A percentile compares a stretch with the other conserved stretches of the same genome.
Evolutionary conservation across 768 basidiomycete genomes (phyloP).

Genomic region (Leccinum rimulosum): DNA sequence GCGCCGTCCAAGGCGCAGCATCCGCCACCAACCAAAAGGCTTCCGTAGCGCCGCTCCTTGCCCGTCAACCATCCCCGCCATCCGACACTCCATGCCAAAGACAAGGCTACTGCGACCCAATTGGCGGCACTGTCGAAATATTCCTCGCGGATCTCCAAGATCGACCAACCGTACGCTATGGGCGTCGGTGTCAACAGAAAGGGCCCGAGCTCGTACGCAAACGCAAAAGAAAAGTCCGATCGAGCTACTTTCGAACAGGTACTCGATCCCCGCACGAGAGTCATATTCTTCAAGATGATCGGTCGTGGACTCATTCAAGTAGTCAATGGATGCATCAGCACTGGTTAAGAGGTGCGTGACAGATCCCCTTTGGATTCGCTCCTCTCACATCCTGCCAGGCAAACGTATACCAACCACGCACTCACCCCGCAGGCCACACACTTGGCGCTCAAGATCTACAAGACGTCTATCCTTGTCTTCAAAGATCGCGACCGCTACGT

Average conservation of each 20-base stretch:
- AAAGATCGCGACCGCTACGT: constrained; percentile 98
- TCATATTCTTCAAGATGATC: constrained; percentile 96
- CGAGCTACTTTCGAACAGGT: constrained; percentile 97
- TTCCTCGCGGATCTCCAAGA: constrained; percentile 68
- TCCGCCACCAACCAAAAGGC: constrained; percentile 50
- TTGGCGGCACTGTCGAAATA: constrained; percentile 74
- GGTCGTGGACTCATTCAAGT: constrained; percentile 83
- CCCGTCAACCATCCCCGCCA: constrained; percentile 64
- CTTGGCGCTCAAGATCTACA: constrained; percentile 95
- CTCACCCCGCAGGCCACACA: constrained; percentile 52
- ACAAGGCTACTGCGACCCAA: constrained; percentile 67
- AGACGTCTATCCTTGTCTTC: constrained; percentile 96
- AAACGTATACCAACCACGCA: constrained; percentile 88
- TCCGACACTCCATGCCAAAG: constrained; percentile 38
- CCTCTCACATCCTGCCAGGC: constrained; percentile 54
- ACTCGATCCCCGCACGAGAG: constrained; percentile 89
- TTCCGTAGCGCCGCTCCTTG: constrained; percentile 63
- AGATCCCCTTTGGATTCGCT: not conserved
- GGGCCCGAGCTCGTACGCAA: constrained; percentile 83
- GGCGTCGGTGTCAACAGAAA: constrained; percentile 87
- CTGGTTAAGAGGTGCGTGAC: constrained; percentile 86
- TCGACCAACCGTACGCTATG: constrained; percentile 68
- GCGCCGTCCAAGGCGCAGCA: constrained; percentile 57
- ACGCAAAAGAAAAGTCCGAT: constrained; percentile 94
- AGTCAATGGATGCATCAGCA: constrained; percentile 95